A percentile compares a stretch with the other conserved stretches of the same genome.
Evolutionary conservation across 2,329 filamentous ascomycete genomes (phyloP).

Genomic region (Hymenoscyphus occultus): DNA sequence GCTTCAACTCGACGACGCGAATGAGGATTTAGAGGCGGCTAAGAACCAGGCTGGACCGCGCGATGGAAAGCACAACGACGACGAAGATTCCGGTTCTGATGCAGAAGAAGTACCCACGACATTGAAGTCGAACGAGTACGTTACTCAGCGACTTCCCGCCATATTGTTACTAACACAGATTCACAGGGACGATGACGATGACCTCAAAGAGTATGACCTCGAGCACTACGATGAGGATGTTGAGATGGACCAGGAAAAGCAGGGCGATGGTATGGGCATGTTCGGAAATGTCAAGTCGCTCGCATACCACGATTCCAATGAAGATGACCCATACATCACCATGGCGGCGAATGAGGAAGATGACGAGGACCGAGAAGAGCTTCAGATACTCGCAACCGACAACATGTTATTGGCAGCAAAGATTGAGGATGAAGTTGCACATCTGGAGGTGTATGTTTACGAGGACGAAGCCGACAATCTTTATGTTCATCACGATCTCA

Average conservation of each 20-base stretch:
- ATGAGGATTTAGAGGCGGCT: constrained; percentile 72
- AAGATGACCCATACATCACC: constrained; percentile 95
- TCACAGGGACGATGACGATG: constrained; percentile 65
- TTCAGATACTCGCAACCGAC: constrained; percentile 89
- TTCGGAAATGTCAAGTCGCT: constrained; percentile 94
- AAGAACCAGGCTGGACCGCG: constrained; percentile 37
- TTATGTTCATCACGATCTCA: constrained; percentile 99
- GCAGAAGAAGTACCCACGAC: constrained; percentile 32
- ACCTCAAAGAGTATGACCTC: constrained; percentile 92
- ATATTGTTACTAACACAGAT: background rate
- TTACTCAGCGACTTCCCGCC: constrained; percentile 3
- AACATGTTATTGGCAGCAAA: constrained; percentile 90
- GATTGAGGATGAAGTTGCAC: constrained; percentile 94
- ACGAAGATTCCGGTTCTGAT: constrained; percentile 39
- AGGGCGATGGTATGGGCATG: constrained; percentile 76
- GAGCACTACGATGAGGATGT: constrained; percentile 92
- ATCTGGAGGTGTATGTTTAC: constrained; percentile 96
- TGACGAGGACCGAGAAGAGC: constrained; percentile 85
- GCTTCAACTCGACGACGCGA: constrained; percentile 77
- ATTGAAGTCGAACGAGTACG: constrained; percentile 42
- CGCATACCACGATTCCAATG: constrained; percentile 89
- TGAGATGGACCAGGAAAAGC: constrained; percentile 57
- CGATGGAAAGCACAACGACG: constrained; percentile 36
- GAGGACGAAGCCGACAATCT: constrained; percentile 94
- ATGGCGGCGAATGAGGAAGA: constrained; percentile 63